A percentile compares a stretch with the other conserved stretches of the same genome.
Evolutionary conservation across 768 basidiomycete species (phyloP).

Genomic region (Hericium coralloides): DNA sequence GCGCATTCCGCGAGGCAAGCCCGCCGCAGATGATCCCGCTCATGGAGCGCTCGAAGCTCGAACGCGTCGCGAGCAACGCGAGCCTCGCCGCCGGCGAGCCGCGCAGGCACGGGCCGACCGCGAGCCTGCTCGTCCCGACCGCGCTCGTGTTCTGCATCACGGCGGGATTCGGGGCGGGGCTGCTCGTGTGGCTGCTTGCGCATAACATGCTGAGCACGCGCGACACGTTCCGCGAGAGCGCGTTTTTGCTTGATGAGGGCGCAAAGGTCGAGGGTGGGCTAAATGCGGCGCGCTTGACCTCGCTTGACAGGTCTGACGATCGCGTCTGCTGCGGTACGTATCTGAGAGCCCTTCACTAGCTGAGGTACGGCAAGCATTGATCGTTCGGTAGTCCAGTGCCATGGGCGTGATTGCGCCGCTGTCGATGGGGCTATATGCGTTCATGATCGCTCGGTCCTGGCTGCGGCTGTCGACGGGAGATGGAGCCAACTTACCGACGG

Average conservation of each 20-base stretch:
- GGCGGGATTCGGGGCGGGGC: not conserved
- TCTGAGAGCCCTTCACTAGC: no score
- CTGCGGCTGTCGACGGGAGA: not conserved
- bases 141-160: not conserved
- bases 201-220: not conserved
- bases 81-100: not conserved
- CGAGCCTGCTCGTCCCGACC: not conserved
- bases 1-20: not conserved
- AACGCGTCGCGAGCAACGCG: not conserved
- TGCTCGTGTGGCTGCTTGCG: not conserved
- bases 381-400: not conserved
- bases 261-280: not conserved
- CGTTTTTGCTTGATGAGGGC: not conserved
- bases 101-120: not conserved
- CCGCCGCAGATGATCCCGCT: not conserved
- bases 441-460: not conserved
- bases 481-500: not conserved
- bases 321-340: not conserved
- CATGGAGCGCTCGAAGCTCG: not conserved
- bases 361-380: no score
- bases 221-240: not conserved
- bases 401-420: not conserved
- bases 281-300: not conserved
- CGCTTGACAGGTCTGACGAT: not conserved
- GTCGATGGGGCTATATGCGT: not conserved